A percentile compares a stretch with the other conserved stretches of the same genome.
phyloP scores from a whole-genome alignment of 164 flowering plant species.

The Nymphaea thermarum region DNA sequence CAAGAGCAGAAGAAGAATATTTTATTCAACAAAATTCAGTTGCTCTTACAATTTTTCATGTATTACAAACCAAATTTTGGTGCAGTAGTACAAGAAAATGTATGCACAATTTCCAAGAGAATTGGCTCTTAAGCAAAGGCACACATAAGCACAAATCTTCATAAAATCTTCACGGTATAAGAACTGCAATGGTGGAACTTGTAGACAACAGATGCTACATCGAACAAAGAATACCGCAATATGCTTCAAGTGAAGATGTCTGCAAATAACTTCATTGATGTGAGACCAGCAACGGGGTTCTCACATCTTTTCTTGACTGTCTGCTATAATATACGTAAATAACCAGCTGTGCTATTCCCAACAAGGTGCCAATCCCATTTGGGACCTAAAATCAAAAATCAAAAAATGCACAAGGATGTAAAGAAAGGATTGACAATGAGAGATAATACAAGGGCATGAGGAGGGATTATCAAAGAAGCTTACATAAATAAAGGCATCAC shows the following conservation, averaged over 20 bases:
- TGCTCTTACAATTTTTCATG: too few species aligned
- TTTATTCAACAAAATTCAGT: too few species aligned
- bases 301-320: slow-evolving; percentile 21
- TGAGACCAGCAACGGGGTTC: slow-evolving; percentile 48
- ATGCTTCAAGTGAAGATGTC: background rate
- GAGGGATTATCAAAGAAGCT: slow-evolving; percentile 7
- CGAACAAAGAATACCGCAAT: background rate
- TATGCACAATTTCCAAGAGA: too few species aligned
- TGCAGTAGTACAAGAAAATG: too few species aligned
- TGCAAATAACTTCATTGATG: slow-evolving; percentile 15
- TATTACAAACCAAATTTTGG: too few species aligned
- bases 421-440: too few species aligned
- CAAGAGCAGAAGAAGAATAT: too few species aligned
- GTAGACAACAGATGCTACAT: background rate
- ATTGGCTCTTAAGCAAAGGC: too few species aligned
- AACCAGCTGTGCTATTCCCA: slow-evolving; percentile 53
- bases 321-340: slow-evolving; percentile 45
- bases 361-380: slow-evolving; percentile 70
- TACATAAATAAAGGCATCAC: slow-evolving; percentile 39
- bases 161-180: background rate
- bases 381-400: slow-evolving; percentile 53
- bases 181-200: background rate
- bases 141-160: too few species aligned
- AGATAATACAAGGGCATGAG: background rate
- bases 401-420: background rate